These are phyloP conservation scores for Naegleria lovaniensis DNA, from an alignment of 208 protist species.

Conservation along the genomic window DNA sequence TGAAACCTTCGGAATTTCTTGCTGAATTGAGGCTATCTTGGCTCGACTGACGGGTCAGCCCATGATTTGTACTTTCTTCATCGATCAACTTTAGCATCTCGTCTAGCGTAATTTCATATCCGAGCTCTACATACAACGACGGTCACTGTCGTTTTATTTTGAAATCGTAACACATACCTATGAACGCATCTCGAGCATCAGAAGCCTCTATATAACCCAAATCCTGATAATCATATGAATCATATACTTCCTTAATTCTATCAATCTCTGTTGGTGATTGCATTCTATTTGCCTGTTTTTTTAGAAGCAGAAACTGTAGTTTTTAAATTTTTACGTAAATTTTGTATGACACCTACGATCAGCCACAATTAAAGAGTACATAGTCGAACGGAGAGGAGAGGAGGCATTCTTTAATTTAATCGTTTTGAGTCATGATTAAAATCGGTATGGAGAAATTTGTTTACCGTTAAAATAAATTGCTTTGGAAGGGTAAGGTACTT, in stretches of 20 bases:
- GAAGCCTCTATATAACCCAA: neutral
- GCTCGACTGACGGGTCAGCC: neutral
- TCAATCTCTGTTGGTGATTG: neutral
- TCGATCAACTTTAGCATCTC: neutral
- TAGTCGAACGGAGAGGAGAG: too few species aligned
- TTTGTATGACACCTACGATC: too few species aligned
- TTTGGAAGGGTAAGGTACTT: neutral
- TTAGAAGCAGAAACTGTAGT: too few species aligned
- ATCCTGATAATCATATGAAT: neutral
- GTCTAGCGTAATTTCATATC: neutral
- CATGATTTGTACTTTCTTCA: neutral
- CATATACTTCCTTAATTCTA: neutral
- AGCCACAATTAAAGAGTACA: too few species aligned
- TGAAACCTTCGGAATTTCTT: neutral
- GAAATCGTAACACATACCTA: neutral
- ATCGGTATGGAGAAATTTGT: neutral
- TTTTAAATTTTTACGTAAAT: too few species aligned
- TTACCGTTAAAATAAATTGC: neutral
- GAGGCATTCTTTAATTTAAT: too few species aligned
- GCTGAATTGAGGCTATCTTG: neutral
- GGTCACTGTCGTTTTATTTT: too few species aligned
- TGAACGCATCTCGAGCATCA: neutral
- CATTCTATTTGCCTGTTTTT: too few species aligned
- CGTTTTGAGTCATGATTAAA: neutral
- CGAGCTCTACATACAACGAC: neutral